A percentile compares a stretch with the other conserved stretches of the same genome.
These are phyloP conservation scores for Cytospora schulzeri DNA, from an alignment of 2,329 filamentous ascomycete species.

Conservation along the genomic window DNA sequence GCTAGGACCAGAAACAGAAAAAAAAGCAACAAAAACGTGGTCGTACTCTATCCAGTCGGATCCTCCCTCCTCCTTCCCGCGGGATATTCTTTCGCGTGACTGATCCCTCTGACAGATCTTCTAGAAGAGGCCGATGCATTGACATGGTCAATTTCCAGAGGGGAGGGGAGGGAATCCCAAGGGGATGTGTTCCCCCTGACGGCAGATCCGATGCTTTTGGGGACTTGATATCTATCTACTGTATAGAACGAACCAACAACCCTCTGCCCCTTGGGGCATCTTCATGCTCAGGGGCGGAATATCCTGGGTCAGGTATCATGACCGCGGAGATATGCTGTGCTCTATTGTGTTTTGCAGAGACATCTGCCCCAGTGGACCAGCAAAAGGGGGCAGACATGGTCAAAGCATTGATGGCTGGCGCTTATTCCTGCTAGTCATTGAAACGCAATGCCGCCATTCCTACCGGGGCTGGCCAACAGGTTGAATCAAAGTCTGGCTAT, in stretches of 20 bases:
- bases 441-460: neutral
- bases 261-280: neutral
- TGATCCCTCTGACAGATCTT: neutral
- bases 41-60: neutral
- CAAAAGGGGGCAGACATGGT: neutral
- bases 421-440: neutral
- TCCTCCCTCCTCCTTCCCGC: neutral
- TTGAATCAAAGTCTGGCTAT: neutral
- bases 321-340: neutral
- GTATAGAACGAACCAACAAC: neutral
- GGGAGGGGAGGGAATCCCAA: neutral
- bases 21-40: no score
- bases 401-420: neutral
- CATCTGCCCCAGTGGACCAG: neutral
- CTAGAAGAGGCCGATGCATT: neutral
- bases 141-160: neutral
- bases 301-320: neutral
- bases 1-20: no score
- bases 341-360: neutral
- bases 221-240: neutral
- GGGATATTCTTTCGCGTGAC: neutral
- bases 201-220: neutral
- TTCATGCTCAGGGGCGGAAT: neutral
- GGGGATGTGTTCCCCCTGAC: neutral
- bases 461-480: neutral